Base-by-base conservation (phyloP, 805 yeast genomes). In the Ogataea pilisensis region DNA sequence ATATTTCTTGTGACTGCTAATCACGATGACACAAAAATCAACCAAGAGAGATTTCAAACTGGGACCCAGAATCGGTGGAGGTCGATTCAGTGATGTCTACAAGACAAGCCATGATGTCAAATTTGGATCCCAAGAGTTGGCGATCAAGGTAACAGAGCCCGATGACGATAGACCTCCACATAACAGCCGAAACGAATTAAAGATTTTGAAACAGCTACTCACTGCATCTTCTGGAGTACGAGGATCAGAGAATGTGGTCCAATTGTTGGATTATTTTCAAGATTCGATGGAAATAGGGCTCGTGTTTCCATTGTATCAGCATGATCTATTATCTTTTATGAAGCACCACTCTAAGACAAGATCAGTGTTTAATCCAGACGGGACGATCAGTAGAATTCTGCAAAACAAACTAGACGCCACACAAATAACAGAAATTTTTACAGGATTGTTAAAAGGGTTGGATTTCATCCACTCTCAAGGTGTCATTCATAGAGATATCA, bases 401-500 rank as follows among this genome's bases (percentile, higher is more conserved):
- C 29, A 24, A 7, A 51, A 69, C 35, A 39, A 26, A 6, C 39
- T 61, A 16, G 14, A 38, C 2, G 14, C 30, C 0, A 31, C 18
- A 1, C 43, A 48, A n/a, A 53, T 61, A 0, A 34, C 34, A 2
- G 53, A 60, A 1, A 63, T 75, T 2, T 55, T 73, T 13, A 60
- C 51, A 27, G 72, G 61, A 49, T 50, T 63, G 8, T 64, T 65
- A 19, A 57, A 63, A 29, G 85, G 82, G 2, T 61, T 86, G 20
- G 61, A 66, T 28, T 84, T 77, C 55, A 71, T 85, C 39, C 97
- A 93, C 57, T 60, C 70, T 7, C 70, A 79, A 38, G 87, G 84
- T 5, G 82, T 65, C 16, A 64, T 65, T 16, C 93, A 85, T 58
- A 65, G 95, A 51, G 95, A 85, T 62, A 78, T 85, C 50, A 85